A percentile compares a stretch with the other conserved stretches of the same genome.
phyloP scores from a whole-genome alignment of 2,329 filamentous ascomycete genomes.

The Arthrobotrys megalospora region DNA sequence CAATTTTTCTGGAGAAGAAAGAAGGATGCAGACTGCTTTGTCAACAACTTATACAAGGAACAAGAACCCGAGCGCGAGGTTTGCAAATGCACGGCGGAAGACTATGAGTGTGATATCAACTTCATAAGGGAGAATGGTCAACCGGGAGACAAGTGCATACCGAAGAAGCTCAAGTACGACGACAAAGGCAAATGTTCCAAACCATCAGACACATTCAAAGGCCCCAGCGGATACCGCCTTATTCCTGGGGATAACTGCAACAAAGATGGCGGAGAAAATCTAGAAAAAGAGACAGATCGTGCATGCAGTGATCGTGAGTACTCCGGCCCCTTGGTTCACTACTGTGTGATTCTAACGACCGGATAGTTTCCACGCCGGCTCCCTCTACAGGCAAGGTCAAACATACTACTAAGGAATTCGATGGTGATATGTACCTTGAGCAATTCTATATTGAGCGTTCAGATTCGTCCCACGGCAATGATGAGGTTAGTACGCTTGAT shows the following conservation, averaged over 20 bases:
- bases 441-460: slow-evolving; percentile 85
- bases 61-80: slow-evolving; percentile 78
- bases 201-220: slow-evolving; percentile 81
- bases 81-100: slow-evolving; percentile 84
- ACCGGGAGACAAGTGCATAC: slow-evolving; percentile 76
- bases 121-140: slow-evolving; percentile 79
- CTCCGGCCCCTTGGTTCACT: not conserved
- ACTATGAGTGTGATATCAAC: slow-evolving; percentile 98
- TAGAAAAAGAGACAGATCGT: slow-evolving; percentile 81
- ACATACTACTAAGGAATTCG: slow-evolving; percentile 35
- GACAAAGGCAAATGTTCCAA: slow-evolving; percentile 83
- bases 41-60: slow-evolving; percentile 87
- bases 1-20: slow-evolving; percentile 89
- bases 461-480: slow-evolving; percentile 74
- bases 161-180: slow-evolving; percentile 68
- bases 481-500: slow-evolving; percentile 73
- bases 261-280: slow-evolving; percentile 77
- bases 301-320: slow-evolving; percentile 77
- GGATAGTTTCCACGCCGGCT: slow-evolving; percentile 67
- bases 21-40: slow-evolving; percentile 88
- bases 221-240: slow-evolving; percentile 89
- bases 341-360: slow-evolving; percentile 21
- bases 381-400: slow-evolving; percentile 78
- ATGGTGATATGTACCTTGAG: slow-evolving; percentile 68
- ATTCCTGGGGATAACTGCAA: slow-evolving; percentile 87